Base-by-base conservation (phyloP, 208 protist species). In the Leptomonas pyrrhocoris region DNA sequence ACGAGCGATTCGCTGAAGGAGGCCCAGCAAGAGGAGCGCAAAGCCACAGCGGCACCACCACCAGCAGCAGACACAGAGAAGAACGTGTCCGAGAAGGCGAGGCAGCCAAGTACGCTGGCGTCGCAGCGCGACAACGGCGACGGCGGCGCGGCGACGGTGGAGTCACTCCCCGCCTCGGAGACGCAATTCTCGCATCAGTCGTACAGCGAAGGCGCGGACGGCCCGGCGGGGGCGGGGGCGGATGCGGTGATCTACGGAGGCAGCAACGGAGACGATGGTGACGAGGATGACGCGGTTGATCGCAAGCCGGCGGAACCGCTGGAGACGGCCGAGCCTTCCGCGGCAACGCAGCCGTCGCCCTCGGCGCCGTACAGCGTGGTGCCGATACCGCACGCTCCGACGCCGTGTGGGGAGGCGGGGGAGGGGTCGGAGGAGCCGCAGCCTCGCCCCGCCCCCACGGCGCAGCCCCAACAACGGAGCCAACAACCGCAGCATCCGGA, bases 171-270 rank as follows among this genome's bases (percentile, higher is more conserved):
- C 25, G 43, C 3, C 9, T 36, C 58, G 2, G 58, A 31, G 12
- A 43, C 45, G 43, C 45, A 25, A 15, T 64, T 64, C 58, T 64
- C 58, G 23, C 58, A 53, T 43, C 6, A 1, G 8, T 25, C 43
- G 1, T 25, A 64, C 45, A 18, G 23, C 43, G 43, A 36, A 5
- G 28, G 5, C 6, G 45, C 13, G 34, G 27, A 36, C 8, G 45
- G 11, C 21, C n/a, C n/a, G n/a, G n/a, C n/a, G n/a, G 45, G 2
- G 43, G 4, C 19, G 38, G 56, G n/a, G 7, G 4, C 28, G 16
- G 58, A 49, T 40, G 30, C 38, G 7, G 57, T 34, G 23, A 40
- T 62, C 16, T 62, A 62, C 57, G 36, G 57, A 36, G 50, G 57
- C 25, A 40, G 34, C 3, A 30, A 8, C 8, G 34, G 40, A 36